Evolutionary conservation across 257 asterid genomes (phyloP).

Genomic region (Solanum lignicaule): DNA sequence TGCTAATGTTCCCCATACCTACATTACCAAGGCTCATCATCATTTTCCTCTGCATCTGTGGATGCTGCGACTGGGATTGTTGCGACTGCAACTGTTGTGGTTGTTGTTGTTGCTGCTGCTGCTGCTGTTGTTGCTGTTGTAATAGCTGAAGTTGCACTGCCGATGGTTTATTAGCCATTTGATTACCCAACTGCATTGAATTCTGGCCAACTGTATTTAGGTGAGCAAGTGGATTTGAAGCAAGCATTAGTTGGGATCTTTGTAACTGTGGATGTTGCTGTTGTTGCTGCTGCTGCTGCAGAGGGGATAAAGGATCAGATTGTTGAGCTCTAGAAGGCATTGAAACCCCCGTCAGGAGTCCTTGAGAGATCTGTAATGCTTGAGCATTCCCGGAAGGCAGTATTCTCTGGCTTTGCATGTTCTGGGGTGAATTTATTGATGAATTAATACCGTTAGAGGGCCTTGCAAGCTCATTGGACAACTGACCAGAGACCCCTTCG

Average conservation of each 20-base stretch:
- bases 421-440: slow-evolving; percentile 37
- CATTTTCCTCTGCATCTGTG: slow-evolving; percentile 63
- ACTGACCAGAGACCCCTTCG: slow-evolving; percentile 51
- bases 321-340: slow-evolving; percentile 62
- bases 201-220: slow-evolving; percentile 55
- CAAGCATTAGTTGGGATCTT: slow-evolving; percentile 62
- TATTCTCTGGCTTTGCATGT: slow-evolving; percentile 45
- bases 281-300: slow-evolving; percentile 28
- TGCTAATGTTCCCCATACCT: slow-evolving; percentile 65
- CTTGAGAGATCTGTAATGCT: slow-evolving; percentile 71
- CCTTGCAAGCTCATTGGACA: slow-evolving; percentile 36
- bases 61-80: slow-evolving; percentile 37
- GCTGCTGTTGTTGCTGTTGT: slow-evolving; percentile 44
- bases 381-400: slow-evolving; percentile 59
- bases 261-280: slow-evolving; percentile 60
- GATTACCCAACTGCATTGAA: slow-evolving; percentile 51
- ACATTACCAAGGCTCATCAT: slow-evolving; percentile 61
- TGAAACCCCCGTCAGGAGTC: slow-evolving; percentile 42
- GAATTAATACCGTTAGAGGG: slow-evolving; percentile 36
- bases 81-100: slow-evolving; percentile 35
- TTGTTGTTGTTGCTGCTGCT: slow-evolving; percentile 37
- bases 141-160: slow-evolving; percentile 56
- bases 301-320: slow-evolving; percentile 42
- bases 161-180: slow-evolving; percentile 41
- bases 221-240: slow-evolving; percentile 54